Percentiles rank a stretch among this genome's conserved stretches.
phyloP scores from a whole-genome alignment of 78 protist species.

The Protostelium mycophagum region DNA sequence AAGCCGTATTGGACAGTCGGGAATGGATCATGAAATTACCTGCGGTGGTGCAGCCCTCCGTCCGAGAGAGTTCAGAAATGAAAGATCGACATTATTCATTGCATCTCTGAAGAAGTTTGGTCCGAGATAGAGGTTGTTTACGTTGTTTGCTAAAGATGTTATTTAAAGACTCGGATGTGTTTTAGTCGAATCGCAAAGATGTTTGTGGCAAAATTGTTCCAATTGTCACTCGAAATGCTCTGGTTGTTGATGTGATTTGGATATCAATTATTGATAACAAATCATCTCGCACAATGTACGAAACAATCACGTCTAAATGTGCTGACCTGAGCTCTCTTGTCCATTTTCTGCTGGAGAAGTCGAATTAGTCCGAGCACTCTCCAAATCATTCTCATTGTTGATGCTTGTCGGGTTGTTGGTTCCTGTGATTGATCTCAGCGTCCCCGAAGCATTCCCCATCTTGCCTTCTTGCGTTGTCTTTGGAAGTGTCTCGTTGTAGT shows the following conservation, averaged over 20 bases:
- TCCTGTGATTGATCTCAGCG: background rate
- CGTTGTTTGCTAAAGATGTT: too few relatives aligned
- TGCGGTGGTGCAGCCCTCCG: background rate
- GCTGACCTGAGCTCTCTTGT: background rate
- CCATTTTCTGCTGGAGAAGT: background rate
- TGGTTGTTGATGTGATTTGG: too few relatives aligned
- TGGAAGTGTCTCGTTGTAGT: too few relatives aligned
- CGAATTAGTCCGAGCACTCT: background rate
- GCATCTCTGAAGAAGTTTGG: background rate
- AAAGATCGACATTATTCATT: background rate
- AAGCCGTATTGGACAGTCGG: too few relatives aligned
- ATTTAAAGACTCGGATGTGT: too few relatives aligned
- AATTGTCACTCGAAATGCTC: too few relatives aligned
- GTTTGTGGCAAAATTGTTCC: too few relatives aligned
- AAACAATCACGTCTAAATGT: background rate
- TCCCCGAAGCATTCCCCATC: background rate
- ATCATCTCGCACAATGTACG: background rate
- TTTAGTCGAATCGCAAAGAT: too few relatives aligned
- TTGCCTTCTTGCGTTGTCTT: too few relatives aligned
- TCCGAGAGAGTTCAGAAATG: background rate
- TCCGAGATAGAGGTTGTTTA: background rate
- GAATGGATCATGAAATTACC: too few relatives aligned
- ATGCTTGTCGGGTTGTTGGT: background rate
- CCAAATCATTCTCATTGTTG: background rate
- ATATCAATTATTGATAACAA: background rate